A percentile compares a stretch with the other conserved stretches of the same genome.
Evolutionary conservation across 257 asterid species (phyloP).

Genomic region (Buddleja alternifolia): DNA sequence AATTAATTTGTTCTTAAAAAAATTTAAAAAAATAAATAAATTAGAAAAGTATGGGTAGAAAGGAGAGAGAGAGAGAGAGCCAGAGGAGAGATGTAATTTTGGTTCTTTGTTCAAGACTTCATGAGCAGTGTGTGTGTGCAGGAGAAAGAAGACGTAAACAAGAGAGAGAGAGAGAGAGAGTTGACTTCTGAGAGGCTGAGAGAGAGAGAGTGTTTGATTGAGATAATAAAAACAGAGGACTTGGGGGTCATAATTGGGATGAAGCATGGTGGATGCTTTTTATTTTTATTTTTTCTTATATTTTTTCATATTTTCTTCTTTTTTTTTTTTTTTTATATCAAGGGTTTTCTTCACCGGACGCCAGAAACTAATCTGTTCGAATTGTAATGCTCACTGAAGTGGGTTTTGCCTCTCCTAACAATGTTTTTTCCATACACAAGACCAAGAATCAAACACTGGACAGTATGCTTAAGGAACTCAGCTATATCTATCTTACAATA

Average conservation of each 20-base stretch:
- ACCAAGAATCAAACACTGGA: no score
- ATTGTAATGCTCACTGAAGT: no score
- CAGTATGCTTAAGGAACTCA: no score
- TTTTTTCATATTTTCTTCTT: slow-evolving; percentile 24
- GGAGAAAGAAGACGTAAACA: slow-evolving; percentile 9
- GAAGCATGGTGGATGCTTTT: slow-evolving; percentile 7
- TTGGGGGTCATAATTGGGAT: slow-evolving; percentile 34
- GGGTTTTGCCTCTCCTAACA: no score
- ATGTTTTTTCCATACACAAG: no score
- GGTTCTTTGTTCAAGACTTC: slow-evolving; percentile 19
- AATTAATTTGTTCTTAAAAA: not conserved
- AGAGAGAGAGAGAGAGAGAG: slow-evolving; percentile 43
- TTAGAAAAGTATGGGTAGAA: not conserved
- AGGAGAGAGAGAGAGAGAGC: not conserved
- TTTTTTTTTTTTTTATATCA: not conserved
- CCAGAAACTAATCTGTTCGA: no score
- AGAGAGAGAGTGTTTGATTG: slow-evolving; percentile 47
- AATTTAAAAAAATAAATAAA: not conserved
- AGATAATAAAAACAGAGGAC: slow-evolving; percentile 51
- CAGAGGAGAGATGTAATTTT: not conserved
- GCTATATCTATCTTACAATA: no score
- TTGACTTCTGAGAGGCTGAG: no score
- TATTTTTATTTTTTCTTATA: not conserved
- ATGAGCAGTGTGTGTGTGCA: slow-evolving; percentile 26
- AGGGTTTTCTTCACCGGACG: no score